Percentiles rank a stretch among this genome's conserved stretches.
Conservation (phyloP, 2,329 filamentous ascomycete genomes). For the Sclerotinia minor region DNA sequence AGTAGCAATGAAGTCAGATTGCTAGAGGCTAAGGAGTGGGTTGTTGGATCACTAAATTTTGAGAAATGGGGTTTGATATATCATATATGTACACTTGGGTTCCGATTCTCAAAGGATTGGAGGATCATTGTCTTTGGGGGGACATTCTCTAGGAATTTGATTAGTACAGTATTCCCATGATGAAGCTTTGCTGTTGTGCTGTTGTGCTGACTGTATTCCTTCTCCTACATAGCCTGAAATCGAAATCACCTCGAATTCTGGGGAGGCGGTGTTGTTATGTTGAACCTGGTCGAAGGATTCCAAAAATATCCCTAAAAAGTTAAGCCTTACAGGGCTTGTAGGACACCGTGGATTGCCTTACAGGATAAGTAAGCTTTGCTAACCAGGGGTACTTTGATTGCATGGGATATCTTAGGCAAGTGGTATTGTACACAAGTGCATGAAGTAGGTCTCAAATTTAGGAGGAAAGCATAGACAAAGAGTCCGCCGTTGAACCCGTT, state of each 20-base stretch:
- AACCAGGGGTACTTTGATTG: not conserved
- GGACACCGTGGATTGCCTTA: conserved; percentile 9
- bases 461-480: not conserved
- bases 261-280: conserved; percentile 10
- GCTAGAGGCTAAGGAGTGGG: not conserved
- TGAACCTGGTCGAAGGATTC: conserved; percentile 4
- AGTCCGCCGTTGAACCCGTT: not conserved
- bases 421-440: too few relatives aligned
- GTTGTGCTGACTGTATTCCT: not conserved
- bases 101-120: not conserved
- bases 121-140: conserved; percentile 1
- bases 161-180: not conserved
- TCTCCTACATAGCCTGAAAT: not conserved
- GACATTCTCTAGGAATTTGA: not conserved
- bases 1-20: not conserved
- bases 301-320: conserved; percentile 4
- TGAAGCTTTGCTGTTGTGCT: not conserved
- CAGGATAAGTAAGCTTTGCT: not conserved
- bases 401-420: not conserved
- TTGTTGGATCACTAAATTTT: conserved; percentile 10
- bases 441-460: not conserved
- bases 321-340: not conserved
- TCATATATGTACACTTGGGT: too few relatives aligned
- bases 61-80: not conserved
- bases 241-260: not conserved